A percentile compares a stretch with the other conserved stretches of the same genome.
These are phyloP conservation scores for Noccaea bulbosa DNA, from an alignment of 345 rosid genomes.

Conservation along the genomic window DNA sequence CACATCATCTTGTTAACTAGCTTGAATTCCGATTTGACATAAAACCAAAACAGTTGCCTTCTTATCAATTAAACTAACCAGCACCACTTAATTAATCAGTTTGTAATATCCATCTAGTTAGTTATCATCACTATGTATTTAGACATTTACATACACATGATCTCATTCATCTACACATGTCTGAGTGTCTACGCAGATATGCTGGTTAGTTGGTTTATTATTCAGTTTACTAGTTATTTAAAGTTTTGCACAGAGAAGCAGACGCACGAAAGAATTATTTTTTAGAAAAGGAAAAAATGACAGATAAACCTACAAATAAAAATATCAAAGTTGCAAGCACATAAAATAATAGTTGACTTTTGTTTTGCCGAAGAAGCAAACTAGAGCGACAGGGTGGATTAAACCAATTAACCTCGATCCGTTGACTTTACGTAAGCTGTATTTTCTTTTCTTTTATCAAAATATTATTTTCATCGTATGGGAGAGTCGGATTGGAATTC, in stretches of 20 bases:
- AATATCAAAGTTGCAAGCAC: not conserved
- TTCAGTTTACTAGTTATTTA: not conserved
- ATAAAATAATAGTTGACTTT: slow-evolving; percentile 43
- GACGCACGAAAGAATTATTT: slow-evolving; percentile 1
- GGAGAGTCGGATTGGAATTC: slow-evolving; percentile 7
- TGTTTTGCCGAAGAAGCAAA: slow-evolving; percentile 37
- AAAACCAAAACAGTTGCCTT: not conserved
- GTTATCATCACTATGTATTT: not conserved
- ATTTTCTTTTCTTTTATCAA: not conserved
- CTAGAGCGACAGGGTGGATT: slow-evolving; percentile 39
- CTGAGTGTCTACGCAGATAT: slow-evolving; percentile 10
- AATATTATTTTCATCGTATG: not conserved
- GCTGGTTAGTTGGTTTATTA: slow-evolving; percentile 12
- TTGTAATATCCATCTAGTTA: not conserved
- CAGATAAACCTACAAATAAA: slow-evolving; percentile 11
- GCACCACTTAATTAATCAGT: too few species aligned
- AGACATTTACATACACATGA: slow-evolving; percentile 14
- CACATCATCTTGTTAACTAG: slow-evolving; percentile 1
- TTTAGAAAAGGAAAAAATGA: not conserved
- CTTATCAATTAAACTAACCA: not conserved
- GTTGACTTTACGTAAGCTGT: slow-evolving; percentile 37
- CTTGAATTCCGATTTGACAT: not conserved
- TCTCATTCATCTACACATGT: slow-evolving; percentile 12
- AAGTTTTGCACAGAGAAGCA: slow-evolving; percentile 8
- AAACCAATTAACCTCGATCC: too few species aligned